phyloP scores from a whole-genome alignment of 805 yeast genomes.

The Jamesozyma spencerorum region DNA sequence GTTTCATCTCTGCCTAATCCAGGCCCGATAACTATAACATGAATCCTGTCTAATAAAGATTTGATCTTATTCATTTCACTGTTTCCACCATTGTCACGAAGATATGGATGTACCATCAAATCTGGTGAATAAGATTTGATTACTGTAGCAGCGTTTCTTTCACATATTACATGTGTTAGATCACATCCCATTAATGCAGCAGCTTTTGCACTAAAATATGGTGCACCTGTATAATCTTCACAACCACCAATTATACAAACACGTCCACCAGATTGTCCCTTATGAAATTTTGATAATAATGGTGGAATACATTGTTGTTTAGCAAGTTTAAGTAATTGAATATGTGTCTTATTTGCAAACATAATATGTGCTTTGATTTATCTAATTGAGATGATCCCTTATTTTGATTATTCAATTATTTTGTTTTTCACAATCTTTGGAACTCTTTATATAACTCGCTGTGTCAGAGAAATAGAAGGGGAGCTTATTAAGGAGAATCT shows the following conservation, averaged over 20 bases:
- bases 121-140: conserved; percentile 88
- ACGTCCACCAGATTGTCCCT: conserved; percentile 90
- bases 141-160: conserved; percentile 61
- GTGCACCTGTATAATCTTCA: conserved; percentile 96
- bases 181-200: conserved; percentile 82
- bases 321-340: conserved; percentile 43
- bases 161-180: conserved; percentile 84
- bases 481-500: too few species aligned
- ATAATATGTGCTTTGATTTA: background rate
- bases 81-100: conserved; percentile 33
- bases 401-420: too few species aligned
- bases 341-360: conserved; percentile 18
- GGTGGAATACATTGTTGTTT: conserved; percentile 61
- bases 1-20: conserved; percentile 79
- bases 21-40: conserved; percentile 83
- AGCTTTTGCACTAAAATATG: conserved; percentile 81
- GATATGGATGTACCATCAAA: conserved; percentile 90
- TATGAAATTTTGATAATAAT: conserved; percentile 57
- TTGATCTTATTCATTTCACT: conserved; percentile 49
- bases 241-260: conserved; percentile 87
- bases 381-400: too few species aligned
- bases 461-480: too few species aligned
- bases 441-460: too few species aligned
- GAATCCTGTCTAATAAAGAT: conserved; percentile 52
- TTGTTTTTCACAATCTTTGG: too few species aligned